Conservation (phyloP, 1,284 basidiomycete species). For the Termitomyces sp. region DNA sequence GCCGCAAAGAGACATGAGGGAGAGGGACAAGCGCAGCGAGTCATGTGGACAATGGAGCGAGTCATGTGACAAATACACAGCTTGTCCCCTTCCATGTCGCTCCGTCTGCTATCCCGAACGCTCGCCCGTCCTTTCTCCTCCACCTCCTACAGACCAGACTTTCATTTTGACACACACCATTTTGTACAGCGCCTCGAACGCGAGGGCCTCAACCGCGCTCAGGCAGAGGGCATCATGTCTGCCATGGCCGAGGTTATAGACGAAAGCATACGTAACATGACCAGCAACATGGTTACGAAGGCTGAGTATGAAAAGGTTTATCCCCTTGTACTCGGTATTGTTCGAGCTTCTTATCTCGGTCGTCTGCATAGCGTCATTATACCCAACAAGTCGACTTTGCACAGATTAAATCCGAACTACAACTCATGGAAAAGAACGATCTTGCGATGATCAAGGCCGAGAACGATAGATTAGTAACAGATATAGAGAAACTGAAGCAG, state of each 20-base stretch:
- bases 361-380: constrained; percentile 71
- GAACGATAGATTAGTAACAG: constrained; percentile 86
- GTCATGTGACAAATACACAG: constrained; percentile 1
- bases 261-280: constrained; percentile 92
- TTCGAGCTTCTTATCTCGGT: not conserved
- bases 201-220: constrained; percentile 81
- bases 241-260: constrained; percentile 94
- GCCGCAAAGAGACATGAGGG: constrained; percentile 47
- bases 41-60: constrained; percentile 5
- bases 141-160: constrained; percentile 33
- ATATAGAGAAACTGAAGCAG: constrained; percentile 96
- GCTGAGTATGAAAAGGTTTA: constrained; percentile 90
- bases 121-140: constrained; percentile 27
- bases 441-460: constrained; percentile 93
- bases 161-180: constrained; percentile 93
- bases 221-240: constrained; percentile 93
- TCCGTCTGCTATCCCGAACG: constrained; percentile 3
- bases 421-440: constrained; percentile 97
- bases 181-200: constrained; percentile 86
- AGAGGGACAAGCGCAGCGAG: not conserved
- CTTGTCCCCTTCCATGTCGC: constrained; percentile 4
- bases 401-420: constrained; percentile 92
- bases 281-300: constrained; percentile 89
- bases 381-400: constrained; percentile 98
- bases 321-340: not conserved